Base-by-base conservation (phyloP, 1,284 basidiomycete genomes). In the Papiliotrema fonsecae region DNA sequence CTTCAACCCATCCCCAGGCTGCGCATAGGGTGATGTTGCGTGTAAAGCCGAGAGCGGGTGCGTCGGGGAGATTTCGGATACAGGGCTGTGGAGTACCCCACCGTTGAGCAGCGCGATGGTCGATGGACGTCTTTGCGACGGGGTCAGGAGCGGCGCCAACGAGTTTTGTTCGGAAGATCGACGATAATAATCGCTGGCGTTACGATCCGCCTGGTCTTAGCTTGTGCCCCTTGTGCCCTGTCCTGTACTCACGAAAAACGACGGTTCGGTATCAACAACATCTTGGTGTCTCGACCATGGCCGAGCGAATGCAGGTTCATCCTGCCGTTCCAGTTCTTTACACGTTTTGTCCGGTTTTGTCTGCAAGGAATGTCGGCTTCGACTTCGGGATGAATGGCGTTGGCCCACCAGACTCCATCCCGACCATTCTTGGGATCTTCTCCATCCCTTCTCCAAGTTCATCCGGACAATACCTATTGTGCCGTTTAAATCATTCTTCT, bases 371-470 rank as follows among this genome's bases (percentile, higher is more conserved):
- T 36, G 35, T 36, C 35, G 35, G n/a, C 35, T 14, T n/a, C 35
- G 7, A 7, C 18, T 7, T 6, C 6, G 9, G 21, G 35, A n/a
- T 19, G 35, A n/a, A 36, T n/a, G 30, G 30, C 10, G 19, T 11
- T 35, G 30, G 11, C 43, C 38, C 2, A 53, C 27, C 30, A 52
- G 28, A 42, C 36, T 45, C 51, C 47, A 53, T 3, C 26, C 26
- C 9, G 50, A 14, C 47, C 47, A 53, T 9, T 46, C 42, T 39
- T 52, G 51, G 16, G 32, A 38, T 18, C 10, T 39, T 26, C 35
- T 34, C 45, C 42, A 49, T 16, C 35, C 25, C 28, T 34, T 40
- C 28, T 40, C 3, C 6, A 45, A 10, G 3, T 21, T 42, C 25
- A n/a, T 42, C 14, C n/a, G 11, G 3, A 26, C 18, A 21, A 19